These are phyloP conservation scores for Sporobolomyces phaffii DNA, from an alignment of 768 basidiomycete species.

Conservation along the genomic window DNA sequence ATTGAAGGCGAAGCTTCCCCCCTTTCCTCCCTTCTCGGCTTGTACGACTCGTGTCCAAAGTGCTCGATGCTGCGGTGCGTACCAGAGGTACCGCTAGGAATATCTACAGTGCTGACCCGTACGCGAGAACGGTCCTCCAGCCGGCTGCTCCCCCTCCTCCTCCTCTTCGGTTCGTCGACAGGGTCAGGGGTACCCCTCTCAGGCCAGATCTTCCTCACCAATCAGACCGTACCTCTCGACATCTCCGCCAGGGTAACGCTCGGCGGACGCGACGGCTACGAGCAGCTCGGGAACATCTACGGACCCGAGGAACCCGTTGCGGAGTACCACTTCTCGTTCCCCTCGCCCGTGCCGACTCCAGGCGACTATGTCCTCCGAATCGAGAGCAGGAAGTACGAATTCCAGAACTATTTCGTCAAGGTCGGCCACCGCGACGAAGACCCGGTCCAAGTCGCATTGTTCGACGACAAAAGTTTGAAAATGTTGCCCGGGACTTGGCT, in stretches of 20 bases:
- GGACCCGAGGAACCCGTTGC: not conserved
- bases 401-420: not conserved
- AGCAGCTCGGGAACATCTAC: not conserved
- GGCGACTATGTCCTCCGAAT: conserved; percentile 12
- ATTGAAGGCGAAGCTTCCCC: too few species aligned
- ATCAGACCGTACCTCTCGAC: conserved; percentile 2
- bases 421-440: not conserved
- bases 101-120: too few species aligned
- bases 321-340: conserved; percentile 5
- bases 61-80: too few species aligned
- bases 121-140: too few species aligned
- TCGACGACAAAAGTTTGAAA: not conserved
- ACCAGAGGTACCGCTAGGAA: too few species aligned
- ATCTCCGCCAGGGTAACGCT: not conserved
- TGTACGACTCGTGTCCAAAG: too few species aligned
- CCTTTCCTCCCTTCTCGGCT: too few species aligned
- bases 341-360: not conserved
- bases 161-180: not conserved
- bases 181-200: not conserved
- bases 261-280: not conserved
- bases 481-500: conserved; percentile 4
- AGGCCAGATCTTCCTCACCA: conserved; percentile 1
- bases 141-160: not conserved
- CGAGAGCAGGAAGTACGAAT: not conserved
- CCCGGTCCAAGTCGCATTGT: not conserved